phyloP scores from a whole-genome alignment of 768 basidiomycete genomes.

The Suillus hirtellus region DNA sequence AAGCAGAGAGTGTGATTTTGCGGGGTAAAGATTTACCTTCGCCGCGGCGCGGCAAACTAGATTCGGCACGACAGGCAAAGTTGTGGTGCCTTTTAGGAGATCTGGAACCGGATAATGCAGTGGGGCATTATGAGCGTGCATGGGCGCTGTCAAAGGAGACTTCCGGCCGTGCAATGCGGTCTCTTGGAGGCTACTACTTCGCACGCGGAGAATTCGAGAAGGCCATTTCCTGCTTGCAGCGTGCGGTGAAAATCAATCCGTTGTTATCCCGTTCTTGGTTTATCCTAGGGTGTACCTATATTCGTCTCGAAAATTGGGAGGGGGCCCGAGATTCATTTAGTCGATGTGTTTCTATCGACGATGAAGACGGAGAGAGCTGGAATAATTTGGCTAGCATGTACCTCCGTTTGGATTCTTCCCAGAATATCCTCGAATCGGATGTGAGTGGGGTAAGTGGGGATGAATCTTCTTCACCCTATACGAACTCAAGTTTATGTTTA shows the following conservation, averaged over 20 bases:
- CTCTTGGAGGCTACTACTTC: constrained; percentile 84
- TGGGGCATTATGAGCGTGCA: constrained; percentile 75
- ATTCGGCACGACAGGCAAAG: constrained; percentile 80
- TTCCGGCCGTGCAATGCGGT: constrained; percentile 89
- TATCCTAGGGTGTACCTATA: constrained; percentile 88
- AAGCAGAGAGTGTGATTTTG: constrained; percentile 70
- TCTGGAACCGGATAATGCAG: constrained; percentile 71
- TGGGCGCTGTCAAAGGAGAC: constrained; percentile 81
- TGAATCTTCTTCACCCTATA: constrained; percentile 12
- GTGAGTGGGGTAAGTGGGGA: constrained; percentile 26
- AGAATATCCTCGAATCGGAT: constrained; percentile 33
- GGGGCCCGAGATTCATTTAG: constrained; percentile 81
- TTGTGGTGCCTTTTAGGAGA: constrained; percentile 96
- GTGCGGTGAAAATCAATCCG: constrained; percentile 87
- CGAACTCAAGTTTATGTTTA: constrained; percentile 25
- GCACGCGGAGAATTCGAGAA: constrained; percentile 60
- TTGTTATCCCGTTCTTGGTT: constrained; percentile 91
- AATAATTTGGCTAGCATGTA: constrained; percentile 95
- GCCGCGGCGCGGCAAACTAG: constrained; percentile 46
- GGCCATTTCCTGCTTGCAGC: constrained; percentile 65
- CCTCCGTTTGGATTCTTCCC: constrained; percentile 67
- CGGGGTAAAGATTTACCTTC: constrained; percentile 55
- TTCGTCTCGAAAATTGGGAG: constrained; percentile 82
- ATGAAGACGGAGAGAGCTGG: constrained; percentile 98
- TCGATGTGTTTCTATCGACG: constrained; percentile 87